Evolutionary conservation across 2,329 filamentous ascomycete species (phyloP), one percentile per base, ranked within the genome.

Genomic region (Thelonectria discophora): DNA sequence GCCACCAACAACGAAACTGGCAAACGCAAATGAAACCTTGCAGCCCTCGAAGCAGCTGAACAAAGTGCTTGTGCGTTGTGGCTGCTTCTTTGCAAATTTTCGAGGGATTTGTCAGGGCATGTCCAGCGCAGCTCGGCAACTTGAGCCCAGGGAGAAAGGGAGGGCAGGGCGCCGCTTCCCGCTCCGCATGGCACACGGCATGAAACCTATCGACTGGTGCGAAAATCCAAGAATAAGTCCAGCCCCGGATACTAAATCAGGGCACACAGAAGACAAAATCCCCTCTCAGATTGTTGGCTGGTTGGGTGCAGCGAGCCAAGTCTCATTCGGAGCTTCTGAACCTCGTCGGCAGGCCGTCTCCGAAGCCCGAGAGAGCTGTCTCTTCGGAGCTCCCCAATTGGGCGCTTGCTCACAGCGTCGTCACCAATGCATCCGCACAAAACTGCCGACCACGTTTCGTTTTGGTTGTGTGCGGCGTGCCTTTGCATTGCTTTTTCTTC

Each of bases 201-300:
- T 51, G 46, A 51, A 37, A 51, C 48, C 20, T 45, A 50, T 34
- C 48, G 54, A 51, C 49, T 40, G 21, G 9, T 30, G 27, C 40
- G 43, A 42, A 39, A 48, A 59, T 43, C 51, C 50, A 59, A 53
- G 37, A 58, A 54, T 39, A 45, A 47, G 45, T 27, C 27, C 27
- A 30, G 27, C 27, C 24, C 27, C 27, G 27, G 27, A 30, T 30
- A 9, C 27, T 30, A 37, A 37, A 37, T 4, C 34, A 37, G 34
- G 34, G 34, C 34, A 37, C 34, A 37, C 27, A 12, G 12, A 15
- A 15, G 8, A 37, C 5, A 12, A 13, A 15, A 37, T 15, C 34
- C 12, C 34, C 11, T 37, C 27, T 30, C 7, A 8, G 27, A 7
- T 5, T 6, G 34, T 15, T 37, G 34, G 34, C 15, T 37, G 34